Percentiles rank a stretch among this genome's conserved stretches.
phyloP scores from a whole-genome alignment of 768 basidiomycete genomes.

The Amanita muscaria region DNA sequence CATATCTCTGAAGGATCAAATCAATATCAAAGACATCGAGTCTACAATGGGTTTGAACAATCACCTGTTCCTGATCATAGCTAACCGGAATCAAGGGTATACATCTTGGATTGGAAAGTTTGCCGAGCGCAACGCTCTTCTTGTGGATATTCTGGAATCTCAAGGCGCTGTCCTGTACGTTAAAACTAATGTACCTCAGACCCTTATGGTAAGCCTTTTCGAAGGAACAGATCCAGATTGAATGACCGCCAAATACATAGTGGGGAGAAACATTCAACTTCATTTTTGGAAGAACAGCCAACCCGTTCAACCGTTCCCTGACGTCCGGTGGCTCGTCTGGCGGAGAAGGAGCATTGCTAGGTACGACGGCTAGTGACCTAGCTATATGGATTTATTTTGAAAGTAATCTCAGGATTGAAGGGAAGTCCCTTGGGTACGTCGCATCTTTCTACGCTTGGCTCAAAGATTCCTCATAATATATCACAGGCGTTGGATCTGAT shows the following conservation, averaged over 20 bases:
- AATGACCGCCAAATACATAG: no score
- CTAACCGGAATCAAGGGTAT: slow-evolving; percentile 39
- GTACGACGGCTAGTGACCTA: slow-evolving; percentile 20
- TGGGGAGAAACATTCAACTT: slow-evolving; percentile 74
- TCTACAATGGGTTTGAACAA: slow-evolving; percentile 48
- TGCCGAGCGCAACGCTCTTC: slow-evolving; percentile 47
- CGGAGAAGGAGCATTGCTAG: slow-evolving; percentile 76
- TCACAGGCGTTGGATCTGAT: slow-evolving; percentile 70
- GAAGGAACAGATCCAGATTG: no score
- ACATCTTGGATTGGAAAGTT: slow-evolving; percentile 62
- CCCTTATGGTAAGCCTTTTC: slow-evolving; percentile 63
- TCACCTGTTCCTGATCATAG: background rate
- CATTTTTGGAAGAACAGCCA: slow-evolving; percentile 70
- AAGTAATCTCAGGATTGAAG: slow-evolving; percentile 32
- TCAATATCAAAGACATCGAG: slow-evolving; percentile 60
- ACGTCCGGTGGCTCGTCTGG: slow-evolving; percentile 80
- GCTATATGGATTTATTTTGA: background rate
- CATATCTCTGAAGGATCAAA: slow-evolving; percentile 68
- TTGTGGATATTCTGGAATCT: slow-evolving; percentile 58
- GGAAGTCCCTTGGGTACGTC: slow-evolving; percentile 34
- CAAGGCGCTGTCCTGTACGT: slow-evolving; percentile 67
- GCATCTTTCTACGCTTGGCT: background rate
- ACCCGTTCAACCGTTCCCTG: slow-evolving; percentile 64
- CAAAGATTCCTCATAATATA: no score
- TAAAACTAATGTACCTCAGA: slow-evolving; percentile 71